phyloP scores from a whole-genome alignment of 495 filamentous ascomycete species.

The Letharia columbiana region DNA sequence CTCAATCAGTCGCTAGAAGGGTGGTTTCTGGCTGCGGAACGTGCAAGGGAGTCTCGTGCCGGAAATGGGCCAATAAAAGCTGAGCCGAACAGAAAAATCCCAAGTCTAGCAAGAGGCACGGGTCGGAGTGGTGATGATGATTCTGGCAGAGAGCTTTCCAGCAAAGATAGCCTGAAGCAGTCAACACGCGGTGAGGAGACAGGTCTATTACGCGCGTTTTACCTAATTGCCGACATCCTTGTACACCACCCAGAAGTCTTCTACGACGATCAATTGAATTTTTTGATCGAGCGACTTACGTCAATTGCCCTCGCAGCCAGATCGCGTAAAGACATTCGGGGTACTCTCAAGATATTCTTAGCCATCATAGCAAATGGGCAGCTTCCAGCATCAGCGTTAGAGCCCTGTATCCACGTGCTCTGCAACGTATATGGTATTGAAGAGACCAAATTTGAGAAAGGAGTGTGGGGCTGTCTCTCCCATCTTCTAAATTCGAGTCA shows the following conservation, averaged over 20 bases:
- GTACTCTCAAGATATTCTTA: conserved; percentile 68
- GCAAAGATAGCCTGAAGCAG: conserved; percentile 3
- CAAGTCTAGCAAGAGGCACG: not conserved
- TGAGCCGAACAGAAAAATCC: not conserved
- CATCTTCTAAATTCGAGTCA: conserved; percentile 7
- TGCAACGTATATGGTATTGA: conserved; percentile 62
- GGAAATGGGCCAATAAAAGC: conserved; percentile 1
- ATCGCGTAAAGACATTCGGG: conserved; percentile 61
- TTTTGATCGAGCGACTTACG: conserved; percentile 58
- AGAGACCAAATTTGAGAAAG: conserved; percentile 9
- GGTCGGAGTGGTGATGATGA: conserved; percentile 2
- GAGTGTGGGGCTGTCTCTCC: conserved; percentile 6
- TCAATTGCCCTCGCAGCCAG: conserved; percentile 69
- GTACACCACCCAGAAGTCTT: conserved; percentile 76
- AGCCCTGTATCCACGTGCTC: conserved; percentile 65
- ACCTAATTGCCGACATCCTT: conserved; percentile 68
- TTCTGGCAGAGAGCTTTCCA: not conserved
- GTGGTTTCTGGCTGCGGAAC: conserved; percentile 45
- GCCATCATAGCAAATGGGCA: conserved; percentile 69
- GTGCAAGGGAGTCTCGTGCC: conserved; percentile 26
- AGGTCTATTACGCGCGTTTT: conserved; percentile 54
- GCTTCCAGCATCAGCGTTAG: conserved; percentile 59
- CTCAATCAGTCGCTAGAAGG: conserved; percentile 49
- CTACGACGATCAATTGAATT: conserved; percentile 54
- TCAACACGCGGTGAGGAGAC: conserved; percentile 48